Percentiles rank a stretch among this genome's conserved stretches.
Evolutionary conservation across 805 yeast species (phyloP).

Genomic region (Metschnikowia reukaufii): DNA sequence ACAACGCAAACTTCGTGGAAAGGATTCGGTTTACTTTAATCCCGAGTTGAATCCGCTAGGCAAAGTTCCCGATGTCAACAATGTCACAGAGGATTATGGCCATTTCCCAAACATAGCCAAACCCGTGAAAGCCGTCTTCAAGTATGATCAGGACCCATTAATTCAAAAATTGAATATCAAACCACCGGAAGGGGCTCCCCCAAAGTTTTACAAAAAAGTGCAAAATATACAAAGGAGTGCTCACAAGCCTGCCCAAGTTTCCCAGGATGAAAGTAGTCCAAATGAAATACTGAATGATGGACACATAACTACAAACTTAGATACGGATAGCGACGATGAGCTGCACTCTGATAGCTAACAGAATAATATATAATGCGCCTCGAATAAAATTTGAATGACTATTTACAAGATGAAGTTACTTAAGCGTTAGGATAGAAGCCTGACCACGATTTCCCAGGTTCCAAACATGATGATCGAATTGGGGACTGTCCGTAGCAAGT

Average conservation of each 20-base stretch:
- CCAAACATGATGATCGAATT: conserved; percentile 99
- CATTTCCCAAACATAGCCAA: conserved; percentile 31
- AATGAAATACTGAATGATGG: neutral
- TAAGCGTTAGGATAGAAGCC: conserved; percentile 26
- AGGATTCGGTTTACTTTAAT: conserved; percentile 57
- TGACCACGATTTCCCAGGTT: conserved; percentile 81
- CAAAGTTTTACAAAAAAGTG: conserved; percentile 46
- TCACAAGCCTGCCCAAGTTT: neutral
- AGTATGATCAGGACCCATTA: conserved; percentile 30
- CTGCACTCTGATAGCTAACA: conserved; percentile 10
- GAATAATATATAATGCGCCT: neutral
- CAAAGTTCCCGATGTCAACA: conserved; percentile 40
- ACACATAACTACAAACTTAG: conserved; percentile 2
- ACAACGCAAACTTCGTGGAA: conserved; percentile 40
- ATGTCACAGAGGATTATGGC: conserved; percentile 14
- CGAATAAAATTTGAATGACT: neutral
- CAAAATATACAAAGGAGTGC: conserved; percentile 25
- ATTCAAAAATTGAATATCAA: conserved; percentile 28
- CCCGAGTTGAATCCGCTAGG: conserved; percentile 68
- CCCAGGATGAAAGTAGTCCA: neutral
- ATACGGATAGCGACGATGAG: conserved; percentile 15
- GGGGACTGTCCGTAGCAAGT: conserved; percentile 93
- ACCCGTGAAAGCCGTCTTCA: conserved; percentile 25
- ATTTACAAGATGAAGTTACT: conserved; percentile 11
- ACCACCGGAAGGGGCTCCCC: conserved; percentile 45